Evolutionary conservation across 192 early-diverging fungal species (phyloP), one percentile per base, ranked within the genome.

Genomic region (Coemansia sp.): DNA sequence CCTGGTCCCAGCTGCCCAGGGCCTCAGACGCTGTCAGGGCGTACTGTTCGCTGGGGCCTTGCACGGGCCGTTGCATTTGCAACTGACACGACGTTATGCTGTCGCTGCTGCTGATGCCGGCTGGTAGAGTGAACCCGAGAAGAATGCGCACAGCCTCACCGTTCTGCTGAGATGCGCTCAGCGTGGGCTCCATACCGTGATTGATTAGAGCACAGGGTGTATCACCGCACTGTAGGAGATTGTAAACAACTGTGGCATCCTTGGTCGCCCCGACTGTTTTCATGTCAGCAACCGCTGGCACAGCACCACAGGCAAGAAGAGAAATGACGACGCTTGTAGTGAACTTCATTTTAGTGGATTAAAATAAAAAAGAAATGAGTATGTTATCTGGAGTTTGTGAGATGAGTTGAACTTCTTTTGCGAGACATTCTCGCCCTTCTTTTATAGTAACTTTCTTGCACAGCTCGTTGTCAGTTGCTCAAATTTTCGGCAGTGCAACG

Each of bases 161-260:
- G 61, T 63, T 66, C 18, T 62, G 40, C 55, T 43, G 60, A 0
- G 73, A 69, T 3, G 67, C 63, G 20, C 63, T 59, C 3, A 75
- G 34, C 1, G 73, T 75, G 27, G 66, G 66, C 43, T 75, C 73
- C 63, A 66, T 69, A 4, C 73, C 73, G 7, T 75, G 68, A 43
- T 57, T 66, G 16, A 75, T 65, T 8, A 70, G 54, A 18, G 73
- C 67, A 29, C 73, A 75, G 0, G 55, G 63, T 4, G 73, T 70
- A 29, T 68, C 47, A 33, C 73, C 73, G 55, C 73, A 75, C 22
- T 54, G 52, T 2, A 31, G 4, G 2, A 55, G 46, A 55, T 66
- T 75, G 49, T 66, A 70, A 0, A 65, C 63, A 10, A 75, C 63
- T 0, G 73, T 70, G 40, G 73, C 44, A 27, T 75, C 73, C 67